Conservation (phyloP, 2,329 filamentous ascomycete genomes). For the Botryotinia globosa region DNA sequence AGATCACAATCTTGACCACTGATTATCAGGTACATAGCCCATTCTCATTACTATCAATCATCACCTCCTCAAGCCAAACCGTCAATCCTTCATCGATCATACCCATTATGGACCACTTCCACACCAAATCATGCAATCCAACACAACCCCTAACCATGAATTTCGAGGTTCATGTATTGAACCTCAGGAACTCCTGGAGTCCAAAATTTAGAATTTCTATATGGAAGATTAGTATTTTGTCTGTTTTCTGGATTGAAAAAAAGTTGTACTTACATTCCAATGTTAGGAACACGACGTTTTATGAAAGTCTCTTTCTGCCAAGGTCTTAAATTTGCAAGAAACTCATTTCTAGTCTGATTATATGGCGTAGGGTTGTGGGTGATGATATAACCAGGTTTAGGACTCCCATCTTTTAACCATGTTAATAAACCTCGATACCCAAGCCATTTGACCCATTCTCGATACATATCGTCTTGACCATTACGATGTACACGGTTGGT, state of each 20-base stretch:
- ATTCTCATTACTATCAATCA: background rate
- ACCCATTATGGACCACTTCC: background rate
- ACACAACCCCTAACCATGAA: background rate
- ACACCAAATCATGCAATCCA: background rate
- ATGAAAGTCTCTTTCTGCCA: background rate
- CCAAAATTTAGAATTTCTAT: background rate
- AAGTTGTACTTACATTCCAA: background rate
- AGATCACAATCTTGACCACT: background rate
- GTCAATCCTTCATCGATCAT: background rate
- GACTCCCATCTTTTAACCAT: background rate
- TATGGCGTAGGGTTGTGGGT: background rate
- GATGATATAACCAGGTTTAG: background rate
- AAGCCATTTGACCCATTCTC: background rate
- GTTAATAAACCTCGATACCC: background rate
- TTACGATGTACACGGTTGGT: no score
- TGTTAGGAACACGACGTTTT: background rate
- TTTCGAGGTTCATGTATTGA: background rate
- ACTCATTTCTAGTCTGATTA: background rate
- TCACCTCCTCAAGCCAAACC: background rate
- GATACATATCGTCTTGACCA: background rate
- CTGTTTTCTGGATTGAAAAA: background rate
- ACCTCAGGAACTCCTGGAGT: background rate
- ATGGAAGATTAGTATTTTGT: background rate
- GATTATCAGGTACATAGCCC: background rate
- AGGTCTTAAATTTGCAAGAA: rapidly evolving